These are phyloP conservation scores for Fusarium abutilonis DNA, from an alignment of 2,329 filamentous ascomycete species.

Conservation along the genomic window DNA sequence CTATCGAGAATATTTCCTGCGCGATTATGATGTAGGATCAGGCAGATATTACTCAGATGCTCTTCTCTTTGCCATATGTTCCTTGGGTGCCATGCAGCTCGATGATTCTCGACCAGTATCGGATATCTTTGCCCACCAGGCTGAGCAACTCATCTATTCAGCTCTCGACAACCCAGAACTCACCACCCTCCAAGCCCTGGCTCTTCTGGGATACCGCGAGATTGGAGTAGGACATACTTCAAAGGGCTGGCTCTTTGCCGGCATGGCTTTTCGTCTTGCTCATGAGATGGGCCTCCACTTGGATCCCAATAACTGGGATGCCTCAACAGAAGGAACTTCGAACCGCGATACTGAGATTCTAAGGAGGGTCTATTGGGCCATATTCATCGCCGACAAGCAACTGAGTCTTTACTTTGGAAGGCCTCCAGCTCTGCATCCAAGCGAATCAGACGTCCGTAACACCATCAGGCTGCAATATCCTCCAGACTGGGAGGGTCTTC, in stretches of 20 bases:
- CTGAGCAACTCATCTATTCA: slow-evolving; percentile 56
- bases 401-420: slow-evolving; percentile 62
- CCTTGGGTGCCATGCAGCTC: slow-evolving; percentile 59
- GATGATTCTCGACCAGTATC: slow-evolving; percentile 54
- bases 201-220: slow-evolving; percentile 58
- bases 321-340: slow-evolving; percentile 47
- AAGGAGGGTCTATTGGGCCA: slow-evolving; percentile 61
- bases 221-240: slow-evolving; percentile 59
- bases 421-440: slow-evolving; percentile 60
- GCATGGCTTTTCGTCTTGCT: slow-evolving; percentile 62
- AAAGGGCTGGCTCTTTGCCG: slow-evolving; percentile 62
- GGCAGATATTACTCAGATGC: slow-evolving; percentile 62
- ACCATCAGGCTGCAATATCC: slow-evolving; percentile 61
- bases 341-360: slow-evolving; percentile 58
- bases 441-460: slow-evolving; percentile 60
- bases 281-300: slow-evolving; percentile 64
- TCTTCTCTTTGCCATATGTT: slow-evolving; percentile 60
- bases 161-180: slow-evolving; percentile 59
- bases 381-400: slow-evolving; percentile 62
- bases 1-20: slow-evolving; percentile 61
- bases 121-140: slow-evolving; percentile 56
- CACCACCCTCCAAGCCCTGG: slow-evolving; percentile 57
- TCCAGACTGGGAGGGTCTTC: slow-evolving; percentile 57
- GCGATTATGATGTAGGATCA: slow-evolving; percentile 58
- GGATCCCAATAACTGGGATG: slow-evolving; percentile 61